A percentile compares a stretch with the other conserved stretches of the same genome.
Evolutionary conservation across 2,329 filamentous ascomycete species (phyloP).

Genomic region (Colletotrichum gloeosporioides): DNA sequence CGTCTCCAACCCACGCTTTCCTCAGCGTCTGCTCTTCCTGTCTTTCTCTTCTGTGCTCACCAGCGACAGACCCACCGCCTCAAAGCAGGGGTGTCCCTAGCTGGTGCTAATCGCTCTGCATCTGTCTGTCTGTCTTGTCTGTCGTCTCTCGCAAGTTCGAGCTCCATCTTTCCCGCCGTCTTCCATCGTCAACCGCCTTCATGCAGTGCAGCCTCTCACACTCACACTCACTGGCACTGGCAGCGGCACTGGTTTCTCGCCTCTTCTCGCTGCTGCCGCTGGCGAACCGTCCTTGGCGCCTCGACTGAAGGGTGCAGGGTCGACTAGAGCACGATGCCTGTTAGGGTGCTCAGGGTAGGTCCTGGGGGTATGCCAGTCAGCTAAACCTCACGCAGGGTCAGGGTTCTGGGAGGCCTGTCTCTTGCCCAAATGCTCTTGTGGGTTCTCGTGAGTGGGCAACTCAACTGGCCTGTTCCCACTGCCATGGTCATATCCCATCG

Average conservation of each 20-base stretch:
- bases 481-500: background rate
- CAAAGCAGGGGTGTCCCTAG: conserved; percentile 5
- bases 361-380: conserved; percentile 8
- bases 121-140: background rate
- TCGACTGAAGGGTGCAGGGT: background rate
- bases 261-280: conserved; percentile 7
- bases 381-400: background rate
- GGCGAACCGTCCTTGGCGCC: conserved; percentile 8
- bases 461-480: background rate
- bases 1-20: background rate
- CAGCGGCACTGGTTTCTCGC: background rate
- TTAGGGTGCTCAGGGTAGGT: background rate
- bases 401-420: background rate
- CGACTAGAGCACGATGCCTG: background rate
- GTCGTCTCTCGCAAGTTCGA: background rate
- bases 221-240: background rate
- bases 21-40: background rate
- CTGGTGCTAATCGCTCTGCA: background rate
- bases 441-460: background rate
- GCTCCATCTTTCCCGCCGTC: background rate
- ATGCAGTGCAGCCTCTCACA: background rate
- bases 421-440: background rate
- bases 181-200: background rate
- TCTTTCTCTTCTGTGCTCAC: background rate
- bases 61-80: conserved; percentile 2